Evolutionary conservation across 163 green algal genomes (phyloP), one percentile per base, ranked within the genome.

Genomic region (Prototheca cutis): DNA sequence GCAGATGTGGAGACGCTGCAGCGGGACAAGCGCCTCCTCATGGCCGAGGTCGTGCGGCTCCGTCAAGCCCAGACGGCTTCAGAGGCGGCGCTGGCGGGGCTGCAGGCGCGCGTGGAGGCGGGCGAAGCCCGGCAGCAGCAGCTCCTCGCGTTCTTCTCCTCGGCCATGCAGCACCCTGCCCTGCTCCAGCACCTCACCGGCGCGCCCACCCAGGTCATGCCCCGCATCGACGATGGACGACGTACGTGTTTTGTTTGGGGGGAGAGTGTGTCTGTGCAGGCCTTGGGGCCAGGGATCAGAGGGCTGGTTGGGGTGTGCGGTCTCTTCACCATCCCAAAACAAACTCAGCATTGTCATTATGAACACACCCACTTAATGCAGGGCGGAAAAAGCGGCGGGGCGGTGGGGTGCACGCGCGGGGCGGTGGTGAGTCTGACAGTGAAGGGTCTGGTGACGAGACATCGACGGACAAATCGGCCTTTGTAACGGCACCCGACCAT

Each of bases 1-100:
- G 84, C 91, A 58, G 87, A 95, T 58, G 79, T 96, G 61, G 87
- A 94, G 40, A 48, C 61, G 6, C 69, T 96, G 21, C 95, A 95
- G 71, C 74, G 89, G 2, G 89, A 96, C 70, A 94, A 91, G 62
- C 86, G 84, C 39, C 56, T 93, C 40, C 70, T 96, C 8, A 88
- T 95, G 82, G 57, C 88, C 63, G 89, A 96, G 78, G 77, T 96
- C 5, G 80, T 95, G 18, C 76, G 85, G 2, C 58, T 95, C 55
- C 65, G 89, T 32, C 87, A 95, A 70, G 66, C 83, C 61, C 86
- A 95, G 65, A 63, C 81, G 78, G 77, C 86, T 39, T 68, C 79
- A 0, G 80, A 90, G 30, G 40, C 70, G 13, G 74, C 84, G 62
- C 75, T 91, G 29, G 65, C 67, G 0, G 61, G 74, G 18, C 60